Conservation (phyloP, 2,329 filamentous ascomycete species). For the Exophiala spinifera region DNA sequence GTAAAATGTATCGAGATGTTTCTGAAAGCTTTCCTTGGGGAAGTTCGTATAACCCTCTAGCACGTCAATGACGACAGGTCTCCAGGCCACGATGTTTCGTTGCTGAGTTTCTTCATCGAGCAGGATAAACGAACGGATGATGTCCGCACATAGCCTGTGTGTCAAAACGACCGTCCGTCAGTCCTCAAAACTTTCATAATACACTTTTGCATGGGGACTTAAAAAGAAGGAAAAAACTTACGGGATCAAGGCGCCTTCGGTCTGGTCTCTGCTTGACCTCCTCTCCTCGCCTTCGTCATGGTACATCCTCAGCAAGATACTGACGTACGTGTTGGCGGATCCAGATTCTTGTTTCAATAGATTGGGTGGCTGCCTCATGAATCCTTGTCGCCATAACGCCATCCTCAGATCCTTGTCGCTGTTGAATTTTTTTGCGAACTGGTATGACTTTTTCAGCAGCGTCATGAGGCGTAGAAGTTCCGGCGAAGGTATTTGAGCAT, state of each 20-base stretch:
- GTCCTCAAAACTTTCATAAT: not conserved
- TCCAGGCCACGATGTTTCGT: slow-evolving; percentile 93
- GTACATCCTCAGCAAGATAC: slow-evolving; percentile 96
- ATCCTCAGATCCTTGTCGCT: slow-evolving; percentile 94
- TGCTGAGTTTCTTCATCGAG: slow-evolving; percentile 97
- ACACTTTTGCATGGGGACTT: not conserved
- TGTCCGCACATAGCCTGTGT: slow-evolving; percentile 77
- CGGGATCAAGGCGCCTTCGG: slow-evolving; percentile 87
- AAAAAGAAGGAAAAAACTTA: slow-evolving; percentile 40
- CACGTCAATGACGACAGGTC: slow-evolving; percentile 94
- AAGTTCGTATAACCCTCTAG: slow-evolving; percentile 89
- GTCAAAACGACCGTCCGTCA: not conserved
- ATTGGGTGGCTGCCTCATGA: slow-evolving; percentile 99
- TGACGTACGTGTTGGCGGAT: slow-evolving; percentile 88
- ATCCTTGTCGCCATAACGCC: slow-evolving; percentile 92
- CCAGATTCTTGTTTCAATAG: slow-evolving; percentile 95
- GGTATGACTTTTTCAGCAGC: slow-evolving; percentile 90
- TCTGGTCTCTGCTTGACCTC: slow-evolving; percentile 72
- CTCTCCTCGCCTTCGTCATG: slow-evolving; percentile 82
- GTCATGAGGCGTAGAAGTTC: slow-evolving; percentile 91
- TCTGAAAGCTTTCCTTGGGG: slow-evolving; percentile 72
- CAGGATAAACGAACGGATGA: slow-evolving; percentile 77
- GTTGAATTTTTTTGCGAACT: slow-evolving; percentile 97
- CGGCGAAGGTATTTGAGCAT: slow-evolving; percentile 82
- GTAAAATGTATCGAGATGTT: slow-evolving; percentile 79